These are phyloP conservation scores for Aureobasidium subglaciale DNA, from an alignment of 2,329 filamentous ascomycete genomes.

Conservation along the genomic window DNA sequence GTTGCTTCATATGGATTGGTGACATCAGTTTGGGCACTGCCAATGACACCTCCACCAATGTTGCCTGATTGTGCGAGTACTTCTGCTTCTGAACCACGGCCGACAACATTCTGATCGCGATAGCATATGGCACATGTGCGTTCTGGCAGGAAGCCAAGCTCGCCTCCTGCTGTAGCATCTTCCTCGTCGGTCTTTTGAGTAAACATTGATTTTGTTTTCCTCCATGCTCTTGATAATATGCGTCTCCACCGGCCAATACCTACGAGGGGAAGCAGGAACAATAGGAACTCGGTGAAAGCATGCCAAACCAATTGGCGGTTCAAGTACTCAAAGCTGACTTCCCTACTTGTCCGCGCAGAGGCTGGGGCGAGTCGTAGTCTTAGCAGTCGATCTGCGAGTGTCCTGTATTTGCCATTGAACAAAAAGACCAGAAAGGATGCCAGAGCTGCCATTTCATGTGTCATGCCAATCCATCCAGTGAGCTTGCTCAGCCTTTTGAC, in stretches of 20 bases:
- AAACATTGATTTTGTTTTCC: conserved; percentile 59
- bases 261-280: conserved; percentile 94
- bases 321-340: conserved; percentile 95
- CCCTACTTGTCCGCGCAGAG: conserved; percentile 75
- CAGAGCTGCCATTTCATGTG: conserved; percentile 76
- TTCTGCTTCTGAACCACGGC: conserved; percentile 60
- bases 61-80: conserved; percentile 54
- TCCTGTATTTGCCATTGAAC: conserved; percentile 83
- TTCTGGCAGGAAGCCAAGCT: conserved; percentile 80
- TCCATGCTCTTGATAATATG: conserved; percentile 83
- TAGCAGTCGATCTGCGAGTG: conserved; percentile 76
- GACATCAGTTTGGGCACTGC: conserved; percentile 83
- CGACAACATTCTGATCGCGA: conserved; percentile 75
- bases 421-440: conserved; percentile 85
- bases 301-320: conserved; percentile 98
- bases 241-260: conserved; percentile 88
- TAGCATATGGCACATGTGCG: conserved; percentile 96
- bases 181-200: conserved; percentile 45
- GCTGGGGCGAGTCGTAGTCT: conserved; percentile 79
- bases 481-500: conserved; percentile 56
- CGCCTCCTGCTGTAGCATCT: conserved; percentile 45
- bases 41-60: conserved; percentile 64
- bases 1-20: conserved; percentile 93
- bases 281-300: conserved; percentile 97
- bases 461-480: conserved; percentile 61